Evolutionary conservation across 768 basidiomycete species (phyloP), one percentile per base, ranked within the genome.

Genomic region (Suillus tomentosus): DNA sequence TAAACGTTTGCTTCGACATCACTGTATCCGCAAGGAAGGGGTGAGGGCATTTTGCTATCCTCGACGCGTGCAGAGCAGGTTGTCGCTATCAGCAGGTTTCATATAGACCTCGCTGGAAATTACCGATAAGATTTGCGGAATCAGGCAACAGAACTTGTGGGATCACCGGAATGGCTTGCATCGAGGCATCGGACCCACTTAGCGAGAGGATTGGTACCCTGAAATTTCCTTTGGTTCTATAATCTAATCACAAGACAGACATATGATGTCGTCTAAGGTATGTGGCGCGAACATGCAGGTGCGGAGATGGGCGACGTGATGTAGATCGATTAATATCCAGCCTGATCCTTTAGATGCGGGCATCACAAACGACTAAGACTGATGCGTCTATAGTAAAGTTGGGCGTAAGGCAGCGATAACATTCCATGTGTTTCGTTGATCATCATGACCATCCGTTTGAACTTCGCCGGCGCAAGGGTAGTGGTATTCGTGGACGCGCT

Each of bases 371-470:
- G 53, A 17, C 10, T 15, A 50, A 13, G 31, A 14, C 54, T 63
- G 27, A 53, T 42, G 53, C 17, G 63, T 50, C 45, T 39, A 40
- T 22, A 37, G 54, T 63, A 40, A 15, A 42, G 45, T 56, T 48
- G 31, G 36, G 50, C 37, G 64, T 5, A 13, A 58, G 42, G 62
- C 47, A 63, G 55, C 62, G 62, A 65, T 65, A 65, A 40, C 62
- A 37, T 68, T 61, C 64, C 63, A 62, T 63, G 57, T 45, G 40
- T 65, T 47, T 63, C 60, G 42, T 62, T 50, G 42, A 37, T 64
- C 31, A 24, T 78, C 70, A 80, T 65, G 72, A 78, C 78, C 80
- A 81, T 63, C 78, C 77, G 57, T 79, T 79, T 39, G 74, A 73
- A 31, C 69, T 75, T 68, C 80, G 71, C 55, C 74, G 76, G 62